Base-by-base conservation (phyloP, 768 basidiomycete species). In the Amanita muscaria region DNA sequence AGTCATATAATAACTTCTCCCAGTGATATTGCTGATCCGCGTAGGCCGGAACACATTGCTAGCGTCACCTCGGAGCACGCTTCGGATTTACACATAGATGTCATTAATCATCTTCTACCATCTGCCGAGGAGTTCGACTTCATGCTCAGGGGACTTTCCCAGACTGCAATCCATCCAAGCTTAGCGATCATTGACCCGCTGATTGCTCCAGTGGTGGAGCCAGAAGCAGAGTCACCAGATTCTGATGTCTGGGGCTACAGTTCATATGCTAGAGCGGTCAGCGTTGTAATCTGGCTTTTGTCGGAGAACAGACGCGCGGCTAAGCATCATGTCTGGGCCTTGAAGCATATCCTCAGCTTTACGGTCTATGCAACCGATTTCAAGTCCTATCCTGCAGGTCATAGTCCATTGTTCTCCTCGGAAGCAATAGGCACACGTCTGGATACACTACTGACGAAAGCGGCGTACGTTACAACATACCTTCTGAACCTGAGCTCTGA, bases 321-420 rank as follows among this genome's bases (percentile, higher is more conserved):
- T 3, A 74, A 68, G 40, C 62, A 64, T 12, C 73, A 84, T 41
- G 52, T 77, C 0, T 85, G 83, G 81, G 71, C 76, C 0, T 57
- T 97, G 4, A 74, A 76, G 7, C 85, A 90, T 56, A 65, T 90
- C 43, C 61, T 87, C 7, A 70, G 76, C 0, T 66, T 90, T 18
- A 66, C 69, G 1, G 57, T 80, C 4, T 81, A 81, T 47, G 79
- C 80, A 1, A 65, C 73, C 24, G 88, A 92, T 55, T 64, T 72
- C 15, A 59, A 77, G 19, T 67, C 72, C 21, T 63, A 83, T 1
- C 77, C 76, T 8, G 65, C 67, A 4, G 65, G 62, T 3, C 57
- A 54, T 10, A 77, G 69, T 56, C 65, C 74, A 0, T 61, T 80
- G 1, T 81, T 86, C 51, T 59, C 68, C 22, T 39, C 52, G 4